Evolutionary conservation across 2,329 filamentous ascomycete species (phyloP), one percentile per base, ranked within the genome.

Genomic region (Colletotrichum abscissum): DNA sequence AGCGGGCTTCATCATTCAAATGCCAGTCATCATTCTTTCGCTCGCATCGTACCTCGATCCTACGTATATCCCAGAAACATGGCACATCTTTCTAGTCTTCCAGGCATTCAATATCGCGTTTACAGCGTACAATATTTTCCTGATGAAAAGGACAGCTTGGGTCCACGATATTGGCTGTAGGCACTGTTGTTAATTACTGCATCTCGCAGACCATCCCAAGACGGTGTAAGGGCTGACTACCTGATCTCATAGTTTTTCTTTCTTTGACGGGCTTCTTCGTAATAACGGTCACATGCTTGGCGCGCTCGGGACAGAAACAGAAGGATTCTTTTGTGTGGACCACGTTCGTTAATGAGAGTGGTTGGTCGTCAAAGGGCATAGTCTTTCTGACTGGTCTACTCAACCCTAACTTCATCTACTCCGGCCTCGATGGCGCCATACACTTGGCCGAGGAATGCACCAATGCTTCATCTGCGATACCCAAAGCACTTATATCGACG

Each of bases 311-410:
- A 0, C 19, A 14, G 3, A 72, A 69, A 12, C 69, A 69, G 4
- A 58, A 59, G 2, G 62, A 58, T 14, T 14, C 59, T 14, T 80
- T 78, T 30, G 80, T 83, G 0, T 83, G 81, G 78, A 76, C 74
- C 12, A 75, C 71, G 3, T 82, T 81, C 59, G 73, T 79, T 30
- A 79, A 81, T 66, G 73, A 75, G 1, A 77, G 77, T 1, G 78
- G 78, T 1, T 81, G 80, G 79, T 77, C 79, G 0, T 75, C 76
- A 3, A 72, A 76, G 14, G 80, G 75, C 8, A 73, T 82, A 12
- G 80, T 79, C 33, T 85, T 84, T 62, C 76, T 85, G 6, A 85
- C 81, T 0, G 84, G 84, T 0, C 77, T 86, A 6, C 76, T 82
- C 14, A 82, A 81, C 30, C 79, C 82, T 0, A 81, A 81, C 28